Conservation (phyloP, 371 early-diverging fungal genomes). For the Capillidium heterosporum region DNA sequence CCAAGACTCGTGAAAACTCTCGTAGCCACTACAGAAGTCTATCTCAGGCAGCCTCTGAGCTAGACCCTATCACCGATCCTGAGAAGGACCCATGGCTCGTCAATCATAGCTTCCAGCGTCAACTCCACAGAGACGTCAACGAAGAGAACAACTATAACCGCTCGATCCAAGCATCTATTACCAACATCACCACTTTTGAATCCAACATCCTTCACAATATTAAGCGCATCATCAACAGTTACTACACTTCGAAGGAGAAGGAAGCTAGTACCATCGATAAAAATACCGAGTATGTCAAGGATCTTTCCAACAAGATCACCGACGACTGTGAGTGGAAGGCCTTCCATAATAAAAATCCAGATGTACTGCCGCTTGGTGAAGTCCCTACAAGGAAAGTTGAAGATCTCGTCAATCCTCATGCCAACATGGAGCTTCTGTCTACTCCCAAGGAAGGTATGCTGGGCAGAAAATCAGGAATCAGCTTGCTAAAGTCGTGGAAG, state of each 20-base stretch:
- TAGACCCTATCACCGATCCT: background rate
- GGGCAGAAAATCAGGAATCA: background rate
- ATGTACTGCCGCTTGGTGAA: background rate
- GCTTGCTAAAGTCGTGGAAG: background rate
- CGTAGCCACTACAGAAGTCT: background rate
- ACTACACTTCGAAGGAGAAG: background rate
- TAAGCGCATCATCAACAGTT: background rate
- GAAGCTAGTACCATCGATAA: no score
- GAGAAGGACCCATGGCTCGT: constrained; percentile 1
- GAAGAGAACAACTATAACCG: background rate
- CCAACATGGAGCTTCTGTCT: background rate
- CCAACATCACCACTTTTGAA: background rate
- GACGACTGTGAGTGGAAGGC: background rate
- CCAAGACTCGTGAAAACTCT: background rate
- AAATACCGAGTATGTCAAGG: background rate
- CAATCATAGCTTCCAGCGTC: background rate
- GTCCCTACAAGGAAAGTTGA: no score
- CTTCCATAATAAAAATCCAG: background rate
- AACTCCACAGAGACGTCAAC: background rate
- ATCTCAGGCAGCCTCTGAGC: background rate
- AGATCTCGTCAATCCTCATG: background rate
- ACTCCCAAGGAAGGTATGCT: background rate
- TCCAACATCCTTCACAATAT: background rate
- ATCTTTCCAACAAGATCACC: background rate
- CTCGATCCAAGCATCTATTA: background rate